Percentiles rank a stretch among this genome's conserved stretches.
Evolutionary conservation across 805 yeast species (phyloP).

Genomic region (Saccharomycopsis selenospora): DNA sequence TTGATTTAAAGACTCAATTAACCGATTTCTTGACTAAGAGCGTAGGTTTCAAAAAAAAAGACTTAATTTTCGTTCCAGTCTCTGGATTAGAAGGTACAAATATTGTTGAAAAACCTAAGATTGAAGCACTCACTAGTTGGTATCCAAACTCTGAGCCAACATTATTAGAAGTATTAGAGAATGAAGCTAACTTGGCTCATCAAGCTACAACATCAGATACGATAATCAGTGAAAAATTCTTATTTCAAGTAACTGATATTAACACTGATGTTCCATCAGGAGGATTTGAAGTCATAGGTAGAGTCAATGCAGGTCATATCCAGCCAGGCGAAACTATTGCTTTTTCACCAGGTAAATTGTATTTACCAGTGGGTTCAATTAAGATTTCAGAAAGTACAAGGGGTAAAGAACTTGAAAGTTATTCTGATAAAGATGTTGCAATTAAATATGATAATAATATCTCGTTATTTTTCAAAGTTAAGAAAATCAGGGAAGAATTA

Average conservation of each 20-base stretch:
- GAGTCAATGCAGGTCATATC: constrained; percentile 58
- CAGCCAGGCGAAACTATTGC: constrained; percentile 64
- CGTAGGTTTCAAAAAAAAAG: constrained; percentile 39
- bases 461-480: constrained; percentile 17
- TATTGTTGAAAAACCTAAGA: constrained; percentile 40
- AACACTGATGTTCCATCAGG: constrained; percentile 39
- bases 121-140: constrained; percentile 37
- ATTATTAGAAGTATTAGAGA: constrained; percentile 79
- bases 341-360: constrained; percentile 45
- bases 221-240: constrained; percentile 38
- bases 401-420: constrained; percentile 16
- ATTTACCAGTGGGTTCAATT: constrained; percentile 13
- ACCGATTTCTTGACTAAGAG: constrained; percentile 42
- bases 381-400: constrained; percentile 12
- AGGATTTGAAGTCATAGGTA: constrained; percentile 52
- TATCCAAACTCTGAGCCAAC: constrained; percentile 96
- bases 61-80: constrained; percentile 53
- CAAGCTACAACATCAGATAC: constrained; percentile 17
- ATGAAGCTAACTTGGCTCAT: constrained; percentile 25
- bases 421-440: constrained; percentile 11
- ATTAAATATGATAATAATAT: constrained; percentile 20
- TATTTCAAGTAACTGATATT: constrained; percentile 59
- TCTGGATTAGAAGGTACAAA: constrained; percentile 66
- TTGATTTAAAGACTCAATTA: constrained; percentile 43
- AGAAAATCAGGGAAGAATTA: constrained; percentile 17